These are phyloP conservation scores for Yamadazyma diospyri DNA, from an alignment of 1,139 yeast genomes.

Conservation along the genomic window DNA sequence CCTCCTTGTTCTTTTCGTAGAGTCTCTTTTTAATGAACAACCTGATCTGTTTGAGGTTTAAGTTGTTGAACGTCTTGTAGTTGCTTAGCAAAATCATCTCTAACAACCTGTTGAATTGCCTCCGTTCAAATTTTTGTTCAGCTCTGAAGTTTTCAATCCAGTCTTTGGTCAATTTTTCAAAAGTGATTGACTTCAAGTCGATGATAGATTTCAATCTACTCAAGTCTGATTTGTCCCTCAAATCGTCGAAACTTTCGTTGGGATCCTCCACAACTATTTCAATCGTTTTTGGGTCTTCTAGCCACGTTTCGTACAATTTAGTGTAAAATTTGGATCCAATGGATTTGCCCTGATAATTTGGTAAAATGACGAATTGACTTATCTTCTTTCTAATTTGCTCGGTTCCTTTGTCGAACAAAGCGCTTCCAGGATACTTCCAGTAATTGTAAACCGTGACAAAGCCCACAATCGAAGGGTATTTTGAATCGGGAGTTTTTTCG, in stretches of 20 bases:
- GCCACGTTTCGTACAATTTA: conserved; percentile 53
- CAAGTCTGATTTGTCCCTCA: conserved; percentile 82
- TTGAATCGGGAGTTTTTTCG: conserved; percentile 24
- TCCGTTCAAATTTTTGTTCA: conserved; percentile 60
- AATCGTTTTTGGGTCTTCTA: conserved; percentile 45
- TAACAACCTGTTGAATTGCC: conserved; percentile 73
- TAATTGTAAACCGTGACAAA: conserved; percentile 82
- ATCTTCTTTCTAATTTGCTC: conserved; percentile 64
- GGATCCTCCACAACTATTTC: conserved; percentile 96
- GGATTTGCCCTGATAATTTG: conserved; percentile 69
- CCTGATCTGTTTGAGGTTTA: conserved; percentile 43
- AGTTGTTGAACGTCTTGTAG: conserved; percentile 22
- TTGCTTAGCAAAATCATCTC: conserved; percentile 69
- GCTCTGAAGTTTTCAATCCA: conserved; percentile 43
- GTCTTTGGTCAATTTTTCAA: conserved; percentile 19
- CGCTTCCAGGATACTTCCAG: conserved; percentile 66
- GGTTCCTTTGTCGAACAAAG: conserved; percentile 49
- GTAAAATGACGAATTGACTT: conserved; percentile 82
- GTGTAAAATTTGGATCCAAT: conserved; percentile 70
- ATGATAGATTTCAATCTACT: conserved; percentile 35
- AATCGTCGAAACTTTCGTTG: conserved; percentile 85
- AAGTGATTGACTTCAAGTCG: conserved; percentile 17
- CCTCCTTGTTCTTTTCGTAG: conserved; percentile 76
- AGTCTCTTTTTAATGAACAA: conserved; percentile 68
- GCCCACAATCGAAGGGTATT: conserved; percentile 51